Evolutionary conservation across 352 stramenopile genomes (phyloP), one percentile per base, ranked within the genome.

Genomic region (Globisporangium middletonii): DNA sequence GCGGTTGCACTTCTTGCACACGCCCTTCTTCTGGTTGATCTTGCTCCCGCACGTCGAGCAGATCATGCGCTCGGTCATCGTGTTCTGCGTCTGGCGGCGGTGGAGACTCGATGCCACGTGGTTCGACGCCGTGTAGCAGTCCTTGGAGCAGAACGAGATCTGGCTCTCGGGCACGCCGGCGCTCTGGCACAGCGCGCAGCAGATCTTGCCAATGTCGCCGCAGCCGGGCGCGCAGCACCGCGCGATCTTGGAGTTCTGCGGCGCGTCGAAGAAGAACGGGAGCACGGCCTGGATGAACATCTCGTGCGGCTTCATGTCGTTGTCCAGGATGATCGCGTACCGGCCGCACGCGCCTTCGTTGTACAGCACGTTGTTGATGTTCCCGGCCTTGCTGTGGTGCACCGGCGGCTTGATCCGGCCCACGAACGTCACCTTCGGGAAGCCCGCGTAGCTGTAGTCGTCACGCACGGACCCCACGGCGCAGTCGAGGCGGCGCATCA

Each of bases 341-440:
- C 93, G 90, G 69, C 86, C 88, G 47, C 88, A 78, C 0, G 85
- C 83, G 50, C 88, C 88, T 77, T 96, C 88, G 68, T 96, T 95
- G 62, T 94, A 94, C 43, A 96, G 57, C 12, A 62, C 69, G 61
- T 96, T 96, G 79, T 96, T 96, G 62, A 96, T 94, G 80, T 96
- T 96, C 73, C 88, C 88, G 51, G 88, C 88, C 73, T 96, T 96
- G 30, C 84, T 92, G 77, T 96, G 86, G 60, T 96, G 88, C 56
- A 73, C 79, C 59, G 91, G 80, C 1, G 86, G 86, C 58, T 95
- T 95, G 80, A 95, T 93, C 50, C 86, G 83, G 64, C 86, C 86
- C 44, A 94, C 75, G 50, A 94, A 95, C 3, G 83, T 93, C 59
- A 95, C 83, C 63, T 79, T 80, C 28, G 86, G 82, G 28, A 93